These are phyloP conservation scores for Dryas drummondii DNA, from an alignment of 306 rosid species.

Conservation along the genomic window DNA sequence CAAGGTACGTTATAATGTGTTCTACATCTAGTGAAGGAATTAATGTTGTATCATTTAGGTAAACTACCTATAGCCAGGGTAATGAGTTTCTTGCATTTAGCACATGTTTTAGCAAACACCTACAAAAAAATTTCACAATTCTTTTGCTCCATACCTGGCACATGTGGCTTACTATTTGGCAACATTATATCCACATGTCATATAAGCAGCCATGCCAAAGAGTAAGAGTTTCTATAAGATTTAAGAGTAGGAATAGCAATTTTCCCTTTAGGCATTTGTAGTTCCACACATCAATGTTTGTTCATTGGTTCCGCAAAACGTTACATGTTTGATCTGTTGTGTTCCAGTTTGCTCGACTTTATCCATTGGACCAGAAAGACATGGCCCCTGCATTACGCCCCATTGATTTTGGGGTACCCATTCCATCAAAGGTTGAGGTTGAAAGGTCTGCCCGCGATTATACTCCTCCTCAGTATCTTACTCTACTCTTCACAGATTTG, in stretches of 20 bases:
- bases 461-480: constrained; percentile 95
- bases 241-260: not conserved
- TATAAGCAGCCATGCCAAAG: not conserved
- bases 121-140: not conserved
- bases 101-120: not conserved
- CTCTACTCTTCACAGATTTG: constrained; percentile 87
- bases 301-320: not conserved
- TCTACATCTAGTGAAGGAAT: not conserved
- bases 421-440: constrained; percentile 92
- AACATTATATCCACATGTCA: not conserved
- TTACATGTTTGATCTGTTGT: constrained; percentile 11
- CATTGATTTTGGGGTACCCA: constrained; percentile 87
- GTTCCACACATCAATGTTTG: not conserved
- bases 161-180: not conserved
- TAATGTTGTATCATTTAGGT: not conserved
- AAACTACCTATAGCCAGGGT: not conserved
- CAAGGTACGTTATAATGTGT: constrained; percentile 50
- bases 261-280: not conserved
- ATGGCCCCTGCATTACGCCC: constrained; percentile 86
- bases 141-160: not conserved
- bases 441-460: constrained; percentile 93
- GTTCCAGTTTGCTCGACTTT: constrained; percentile 91
- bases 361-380: constrained; percentile 95
- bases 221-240: not conserved
- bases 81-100: not conserved